These are phyloP conservation scores for Populus deltoides DNA, from an alignment of 345 rosid genomes.

Conservation along the genomic window DNA sequence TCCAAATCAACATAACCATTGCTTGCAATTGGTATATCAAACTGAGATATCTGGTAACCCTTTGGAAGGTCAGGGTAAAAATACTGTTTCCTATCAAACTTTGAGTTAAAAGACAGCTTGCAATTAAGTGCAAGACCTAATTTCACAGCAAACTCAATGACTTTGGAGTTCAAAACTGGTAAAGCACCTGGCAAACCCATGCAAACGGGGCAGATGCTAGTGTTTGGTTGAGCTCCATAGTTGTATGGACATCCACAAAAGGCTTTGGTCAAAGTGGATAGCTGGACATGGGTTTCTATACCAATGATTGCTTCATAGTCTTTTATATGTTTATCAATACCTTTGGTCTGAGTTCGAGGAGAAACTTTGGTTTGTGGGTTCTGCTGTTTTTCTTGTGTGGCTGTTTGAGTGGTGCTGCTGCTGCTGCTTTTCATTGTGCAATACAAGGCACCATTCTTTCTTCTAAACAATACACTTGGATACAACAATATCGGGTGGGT, in stretches of 20 bases:
- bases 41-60: constrained; percentile 94
- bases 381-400: constrained; percentile 52
- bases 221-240: constrained; percentile 73
- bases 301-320: constrained; percentile 86
- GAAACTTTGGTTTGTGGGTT: constrained; percentile 40
- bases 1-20: constrained; percentile 80
- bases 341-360: constrained; percentile 40
- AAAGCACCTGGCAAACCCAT: constrained; percentile 97
- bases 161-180: constrained; percentile 82
- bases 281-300: constrained; percentile 95
- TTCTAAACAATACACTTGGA: constrained; percentile 44
- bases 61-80: constrained; percentile 97
- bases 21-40: constrained; percentile 84
- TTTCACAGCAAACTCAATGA: constrained; percentile 76
- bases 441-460: constrained; percentile 34
- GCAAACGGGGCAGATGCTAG: constrained; percentile 80
- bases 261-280: constrained; percentile 81
- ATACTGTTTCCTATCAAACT: constrained; percentile 95
- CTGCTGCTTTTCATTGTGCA: constrained; percentile 45
- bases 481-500: constrained; percentile 42
- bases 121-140: constrained; percentile 88
- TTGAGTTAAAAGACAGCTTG: constrained; percentile 69
- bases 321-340: constrained; percentile 46
- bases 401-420: constrained; percentile 32
- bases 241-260: constrained; percentile 84